phyloP scores from a whole-genome alignment of 2,329 filamentous ascomycete species.

The Diaporthe citriasiana region DNA sequence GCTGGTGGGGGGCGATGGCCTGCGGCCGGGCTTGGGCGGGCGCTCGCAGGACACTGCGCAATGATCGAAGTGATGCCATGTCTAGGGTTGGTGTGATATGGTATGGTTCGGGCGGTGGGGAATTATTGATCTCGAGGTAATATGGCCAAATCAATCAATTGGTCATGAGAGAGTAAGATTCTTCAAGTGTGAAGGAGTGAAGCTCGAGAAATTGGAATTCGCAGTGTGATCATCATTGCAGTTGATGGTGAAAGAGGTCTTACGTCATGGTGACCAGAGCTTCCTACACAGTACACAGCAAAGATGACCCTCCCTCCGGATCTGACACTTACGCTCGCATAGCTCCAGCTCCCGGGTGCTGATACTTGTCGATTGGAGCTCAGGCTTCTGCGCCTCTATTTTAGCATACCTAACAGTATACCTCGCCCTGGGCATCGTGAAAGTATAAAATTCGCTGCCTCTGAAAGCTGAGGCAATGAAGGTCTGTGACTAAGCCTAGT shows the following conservation, averaged over 20 bases:
- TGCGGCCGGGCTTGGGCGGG: slow-evolving; percentile 37
- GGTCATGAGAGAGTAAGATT: not conserved
- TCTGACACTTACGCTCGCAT: not conserved
- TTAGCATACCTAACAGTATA: too few species aligned
- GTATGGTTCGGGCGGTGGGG: not conserved
- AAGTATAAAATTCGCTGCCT: too few species aligned
- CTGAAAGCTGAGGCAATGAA: not conserved
- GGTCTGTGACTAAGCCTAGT: not conserved
- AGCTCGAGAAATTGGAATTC: not conserved
- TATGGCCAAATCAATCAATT: not conserved
- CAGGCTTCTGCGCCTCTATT: not conserved
- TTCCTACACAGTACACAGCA: not conserved
- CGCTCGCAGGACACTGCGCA: slow-evolving; percentile 40
- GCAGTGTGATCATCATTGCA: slow-evolving; percentile 9
- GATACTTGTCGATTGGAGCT: not conserved
- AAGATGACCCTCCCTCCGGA: not conserved
- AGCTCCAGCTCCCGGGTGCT: not conserved
- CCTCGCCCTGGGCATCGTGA: not conserved
- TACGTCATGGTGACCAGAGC: slow-evolving; percentile 40
- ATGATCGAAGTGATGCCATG: slow-evolving; percentile 36
- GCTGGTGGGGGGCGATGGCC: slow-evolving; percentile 11
- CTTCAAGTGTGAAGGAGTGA: not conserved
- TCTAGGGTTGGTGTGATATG: not conserved
- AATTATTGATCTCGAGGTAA: not conserved
- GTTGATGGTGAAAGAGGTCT: slow-evolving; percentile 3